Conservation (phyloP, 2,329 filamentous ascomycete genomes). For the Aulographum hederae region DNA sequence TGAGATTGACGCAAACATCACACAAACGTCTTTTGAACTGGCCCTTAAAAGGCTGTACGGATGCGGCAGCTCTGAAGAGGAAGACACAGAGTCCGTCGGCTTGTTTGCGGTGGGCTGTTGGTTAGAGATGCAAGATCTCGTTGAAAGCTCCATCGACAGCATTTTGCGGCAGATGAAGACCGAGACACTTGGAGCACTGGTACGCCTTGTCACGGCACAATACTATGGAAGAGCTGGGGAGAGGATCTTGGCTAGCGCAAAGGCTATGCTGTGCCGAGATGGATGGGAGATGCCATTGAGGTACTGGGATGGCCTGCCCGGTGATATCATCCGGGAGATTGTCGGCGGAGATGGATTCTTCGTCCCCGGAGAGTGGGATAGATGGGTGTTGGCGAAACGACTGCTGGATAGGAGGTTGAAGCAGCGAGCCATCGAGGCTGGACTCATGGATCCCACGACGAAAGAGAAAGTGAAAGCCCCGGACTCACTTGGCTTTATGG, state of each 20-base stretch:
- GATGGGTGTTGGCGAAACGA: conserved; percentile 36
- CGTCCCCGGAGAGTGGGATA: conserved; percentile 37
- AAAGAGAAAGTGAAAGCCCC: conserved; percentile 26
- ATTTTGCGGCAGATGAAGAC: conserved; percentile 37
- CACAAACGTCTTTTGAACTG: conserved; percentile 32
- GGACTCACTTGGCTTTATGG: conserved; percentile 27
- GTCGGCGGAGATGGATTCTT: conserved; percentile 41
- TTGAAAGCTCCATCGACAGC: conserved; percentile 33
- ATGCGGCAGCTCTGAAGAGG: conserved; percentile 26
- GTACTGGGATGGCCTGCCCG: conserved; percentile 38
- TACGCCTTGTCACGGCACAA: conserved; percentile 34
- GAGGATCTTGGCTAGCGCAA: conserved; percentile 35
- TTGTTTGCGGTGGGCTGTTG: conserved; percentile 38
- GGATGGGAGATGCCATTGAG: conserved; percentile 36
- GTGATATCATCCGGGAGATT: conserved; percentile 38
- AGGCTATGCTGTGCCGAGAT: conserved; percentile 38
- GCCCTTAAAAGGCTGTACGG: conserved; percentile 36
- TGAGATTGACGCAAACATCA: conserved; percentile 34
- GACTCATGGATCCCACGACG: conserved; percentile 25
- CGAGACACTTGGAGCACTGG: conserved; percentile 27
- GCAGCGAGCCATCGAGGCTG: conserved; percentile 26
- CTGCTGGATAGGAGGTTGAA: conserved; percentile 33
- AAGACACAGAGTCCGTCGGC: conserved; percentile 33
- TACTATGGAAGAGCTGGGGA: conserved; percentile 38
- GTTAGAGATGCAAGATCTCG: conserved; percentile 38